Conservation (phyloP, 495 filamentous ascomycete genomes). For the Xylaria venustula region DNA sequence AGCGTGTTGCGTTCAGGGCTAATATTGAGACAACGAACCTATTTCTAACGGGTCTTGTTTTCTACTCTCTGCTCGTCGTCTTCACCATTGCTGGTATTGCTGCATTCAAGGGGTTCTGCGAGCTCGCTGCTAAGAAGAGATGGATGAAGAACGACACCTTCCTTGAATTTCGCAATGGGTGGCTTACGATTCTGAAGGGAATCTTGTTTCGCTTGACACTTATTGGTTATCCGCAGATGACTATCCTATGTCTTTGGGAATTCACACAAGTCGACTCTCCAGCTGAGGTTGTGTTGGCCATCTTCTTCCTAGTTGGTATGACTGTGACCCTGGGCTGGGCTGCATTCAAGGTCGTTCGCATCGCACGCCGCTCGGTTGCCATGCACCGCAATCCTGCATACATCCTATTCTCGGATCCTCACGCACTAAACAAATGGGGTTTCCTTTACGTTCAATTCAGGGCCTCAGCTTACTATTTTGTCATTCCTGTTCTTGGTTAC, state of each 20-base stretch:
- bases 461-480: slow-evolving; percentile 95
- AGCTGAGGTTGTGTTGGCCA: slow-evolving; percentile 82
- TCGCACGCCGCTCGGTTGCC: slow-evolving; percentile 81
- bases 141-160: slow-evolving; percentile 89
- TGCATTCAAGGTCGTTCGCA: slow-evolving; percentile 80
- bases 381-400: slow-evolving; percentile 98
- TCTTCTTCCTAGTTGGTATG: slow-evolving; percentile 87
- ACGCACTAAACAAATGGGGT: slow-evolving; percentile 95
- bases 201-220: slow-evolving; percentile 89
- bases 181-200: slow-evolving; percentile 76
- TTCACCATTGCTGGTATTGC: slow-evolving; percentile 68
- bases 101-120: slow-evolving; percentile 76
- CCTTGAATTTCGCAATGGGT: slow-evolving; percentile 89
- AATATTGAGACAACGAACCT: slow-evolving; percentile 89
- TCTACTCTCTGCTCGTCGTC: slow-evolving; percentile 83
- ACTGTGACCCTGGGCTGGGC: slow-evolving; percentile 80
- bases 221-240: slow-evolving; percentile 93
- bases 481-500: slow-evolving; percentile 79
- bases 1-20: slow-evolving; percentile 84
- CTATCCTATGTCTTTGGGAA: slow-evolving; percentile 91
- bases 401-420: slow-evolving; percentile 93
- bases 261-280: slow-evolving; percentile 82
- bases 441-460: slow-evolving; percentile 98
- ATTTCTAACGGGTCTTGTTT: slow-evolving; percentile 86
- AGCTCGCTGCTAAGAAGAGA: slow-evolving; percentile 64